phyloP scores from a whole-genome alignment of 108 stramenopile species.

The Hondaea fermentalgiana region DNA sequence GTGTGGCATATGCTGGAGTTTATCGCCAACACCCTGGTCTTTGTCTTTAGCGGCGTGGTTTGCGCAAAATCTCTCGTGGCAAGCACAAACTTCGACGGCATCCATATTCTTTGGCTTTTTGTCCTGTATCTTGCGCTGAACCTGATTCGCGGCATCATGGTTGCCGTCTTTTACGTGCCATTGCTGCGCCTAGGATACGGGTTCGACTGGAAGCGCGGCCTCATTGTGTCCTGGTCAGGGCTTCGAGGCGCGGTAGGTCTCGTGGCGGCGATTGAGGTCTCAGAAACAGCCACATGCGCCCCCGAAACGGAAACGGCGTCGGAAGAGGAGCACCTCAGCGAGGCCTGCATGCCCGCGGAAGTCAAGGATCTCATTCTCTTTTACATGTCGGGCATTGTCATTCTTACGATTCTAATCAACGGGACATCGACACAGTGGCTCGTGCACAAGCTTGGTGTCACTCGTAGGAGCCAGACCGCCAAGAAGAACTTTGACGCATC shows the following conservation, averaged over 20 bases:
- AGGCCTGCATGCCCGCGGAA: slow-evolving; percentile 4
- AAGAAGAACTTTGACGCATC: not conserved
- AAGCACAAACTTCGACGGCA: not conserved
- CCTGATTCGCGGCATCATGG: not conserved
- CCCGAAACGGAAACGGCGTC: not conserved
- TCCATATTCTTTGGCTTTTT: not conserved
- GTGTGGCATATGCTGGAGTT: slow-evolving; percentile 33
- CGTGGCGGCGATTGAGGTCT: slow-evolving; percentile 59
- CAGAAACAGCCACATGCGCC: not conserved
- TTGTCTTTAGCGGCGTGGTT: slow-evolving; percentile 18
- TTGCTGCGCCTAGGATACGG: not conserved
- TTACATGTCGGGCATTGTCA: slow-evolving; percentile 21
- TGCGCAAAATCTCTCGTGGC: not conserved
- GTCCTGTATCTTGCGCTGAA: not conserved
- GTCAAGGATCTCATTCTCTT: not conserved
- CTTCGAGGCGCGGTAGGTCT: slow-evolving; percentile 74
- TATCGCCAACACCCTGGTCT: slow-evolving; percentile 30
- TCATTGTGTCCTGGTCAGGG: slow-evolving; percentile 64
- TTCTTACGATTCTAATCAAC: slow-evolving; percentile 33
- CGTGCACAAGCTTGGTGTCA: not conserved
- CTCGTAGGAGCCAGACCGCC: not conserved
- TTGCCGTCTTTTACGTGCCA: not conserved
- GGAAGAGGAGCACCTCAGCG: not conserved
- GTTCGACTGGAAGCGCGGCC: slow-evolving; percentile 39
- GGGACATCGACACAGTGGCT: slow-evolving; percentile 18